Evolutionary conservation across 208 protist genomes (phyloP), one percentile per base, ranked within the genome.

Genomic region (Acanthamoeba triangularis): DNA sequence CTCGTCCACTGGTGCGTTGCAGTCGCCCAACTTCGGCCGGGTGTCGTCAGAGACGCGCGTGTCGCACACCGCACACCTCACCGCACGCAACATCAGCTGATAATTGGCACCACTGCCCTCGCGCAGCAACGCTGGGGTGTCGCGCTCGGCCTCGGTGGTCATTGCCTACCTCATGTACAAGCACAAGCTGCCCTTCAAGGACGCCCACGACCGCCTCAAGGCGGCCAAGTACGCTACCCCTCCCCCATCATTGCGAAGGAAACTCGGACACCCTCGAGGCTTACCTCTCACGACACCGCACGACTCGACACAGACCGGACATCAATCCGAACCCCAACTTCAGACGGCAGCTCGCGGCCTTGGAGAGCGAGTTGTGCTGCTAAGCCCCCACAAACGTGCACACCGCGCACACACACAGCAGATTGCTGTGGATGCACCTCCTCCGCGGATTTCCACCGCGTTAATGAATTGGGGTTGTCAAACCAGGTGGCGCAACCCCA

Each of bases 141-240:
- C 84, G 49, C 84, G 84, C 23, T 91, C 84, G 28, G 84, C 84
- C 0, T 91, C 84, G 56, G 59, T 91, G 11, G 44, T 69, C 49
- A 91, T 91, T 11, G 84, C 84, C 84, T 91, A 72, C 59, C 56
- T 91, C 16, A 91, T 91, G 84, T 6, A 69, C 84, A 91, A 69
- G 84, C 47, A 91, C 84, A 33, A 41, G 5, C 1, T 91, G 52
- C 13, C 33, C 14, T 91, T 72, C 59, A 69, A 91, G 59, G 28
- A 69, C 30, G 84, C 84, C 0, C 33, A 72, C 41, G 56, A 91
- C 33, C 47, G 35, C 52, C 56, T 91, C 35, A 91, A 91, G 35
- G 84, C 49, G 25, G 84, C 84, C 25, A 91, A 91, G 84, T 91
- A 69, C 47, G 56, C 18, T 0, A 69, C 35, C 63, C 63, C 63